A percentile compares a stretch with the other conserved stretches of the same genome.
Evolutionary conservation across 805 yeast species (phyloP).

Genomic region (Wickerhamiella spandovensis): DNA sequence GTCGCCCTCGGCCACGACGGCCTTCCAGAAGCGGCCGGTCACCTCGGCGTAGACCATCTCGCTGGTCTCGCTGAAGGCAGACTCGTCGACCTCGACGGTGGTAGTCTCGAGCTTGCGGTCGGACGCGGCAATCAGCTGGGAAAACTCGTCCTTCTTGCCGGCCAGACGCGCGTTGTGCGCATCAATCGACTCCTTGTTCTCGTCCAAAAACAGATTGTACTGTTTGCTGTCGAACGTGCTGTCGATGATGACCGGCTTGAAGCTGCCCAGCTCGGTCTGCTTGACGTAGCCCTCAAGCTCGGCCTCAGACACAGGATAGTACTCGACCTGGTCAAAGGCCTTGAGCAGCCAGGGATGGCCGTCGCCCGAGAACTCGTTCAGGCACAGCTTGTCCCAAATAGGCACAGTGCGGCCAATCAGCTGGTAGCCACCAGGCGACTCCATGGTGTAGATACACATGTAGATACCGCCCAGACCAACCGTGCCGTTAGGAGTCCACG

Average conservation of each 20-base stretch:
- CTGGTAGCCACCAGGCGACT: constrained; percentile 97
- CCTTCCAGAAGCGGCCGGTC: constrained; percentile 94
- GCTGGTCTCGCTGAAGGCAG: constrained; percentile 62
- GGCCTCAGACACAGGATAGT: constrained; percentile 78
- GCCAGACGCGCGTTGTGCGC: constrained; percentile 36
- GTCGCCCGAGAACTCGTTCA: constrained; percentile 24
- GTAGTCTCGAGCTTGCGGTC: constrained; percentile 21
- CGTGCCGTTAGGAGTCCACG: constrained; percentile 91
- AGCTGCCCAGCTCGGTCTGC: constrained; percentile 70
- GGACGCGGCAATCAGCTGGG: constrained; percentile 52
- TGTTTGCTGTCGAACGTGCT: constrained; percentile 70
- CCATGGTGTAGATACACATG: constrained; percentile 98
- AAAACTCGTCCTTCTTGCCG: constrained; percentile 71
- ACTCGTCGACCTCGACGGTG: constrained; percentile 27
- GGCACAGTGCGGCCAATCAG: constrained; percentile 93
- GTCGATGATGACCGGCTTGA: constrained; percentile 59
- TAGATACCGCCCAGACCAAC: constrained; percentile 98
- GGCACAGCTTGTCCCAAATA: constrained; percentile 87
- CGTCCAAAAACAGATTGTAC: constrained; percentile 67
- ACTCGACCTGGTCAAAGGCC: constrained; percentile 90
- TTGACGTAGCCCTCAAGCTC: constrained; percentile 62
- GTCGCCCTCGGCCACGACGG: constrained; percentile 69
- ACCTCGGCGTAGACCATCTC: constrained; percentile 83
- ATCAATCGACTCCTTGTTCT: constrained; percentile 57
- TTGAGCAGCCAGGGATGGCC: constrained; percentile 83